Evolutionary conservation across 2,329 filamentous ascomycete genomes (phyloP).

Genomic region (Trichoderma polysporum): DNA sequence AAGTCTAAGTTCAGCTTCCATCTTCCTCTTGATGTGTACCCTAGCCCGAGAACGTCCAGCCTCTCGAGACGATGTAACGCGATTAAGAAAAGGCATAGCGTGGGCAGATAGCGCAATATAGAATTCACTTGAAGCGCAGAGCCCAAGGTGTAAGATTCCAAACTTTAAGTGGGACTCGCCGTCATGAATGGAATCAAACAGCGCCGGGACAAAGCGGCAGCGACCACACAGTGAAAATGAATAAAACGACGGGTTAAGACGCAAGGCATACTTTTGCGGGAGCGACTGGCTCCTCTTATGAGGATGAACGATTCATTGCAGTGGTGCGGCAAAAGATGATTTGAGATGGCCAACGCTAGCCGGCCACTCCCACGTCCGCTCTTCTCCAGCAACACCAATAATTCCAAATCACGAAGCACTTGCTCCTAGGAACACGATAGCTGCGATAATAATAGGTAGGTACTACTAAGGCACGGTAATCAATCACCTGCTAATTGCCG

Average conservation of each 20-base stretch:
- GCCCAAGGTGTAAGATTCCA: conserved; percentile 8
- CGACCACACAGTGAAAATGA: neutral
- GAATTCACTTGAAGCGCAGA: neutral
- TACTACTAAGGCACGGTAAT: too few species aligned
- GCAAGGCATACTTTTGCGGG: neutral
- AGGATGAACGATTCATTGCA: neutral
- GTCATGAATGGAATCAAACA: conserved; percentile 12
- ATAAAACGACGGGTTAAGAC: neutral
- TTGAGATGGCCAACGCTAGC: neutral
- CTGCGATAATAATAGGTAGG: neutral
- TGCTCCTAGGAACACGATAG: neutral
- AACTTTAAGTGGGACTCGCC: conserved; percentile 15
- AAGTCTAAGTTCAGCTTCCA: conserved; percentile 14
- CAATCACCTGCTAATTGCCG: neutral
- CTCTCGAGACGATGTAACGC: conserved; percentile 5
- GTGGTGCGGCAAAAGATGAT: neutral
- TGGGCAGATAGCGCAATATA: neutral
- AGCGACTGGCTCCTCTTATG: conserved; percentile 10
- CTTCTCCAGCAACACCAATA: neutral
- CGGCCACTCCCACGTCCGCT: neutral
- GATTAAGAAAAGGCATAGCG: conserved; percentile 12
- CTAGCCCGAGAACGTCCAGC: neutral
- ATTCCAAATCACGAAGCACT: conserved; percentile 19
- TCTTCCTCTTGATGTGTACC: conserved; percentile 20
- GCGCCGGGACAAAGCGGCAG: neutral